phyloP scores from a whole-genome alignment of 2,329 filamentous ascomycete species.

The Scytalidium lignicola region DNA sequence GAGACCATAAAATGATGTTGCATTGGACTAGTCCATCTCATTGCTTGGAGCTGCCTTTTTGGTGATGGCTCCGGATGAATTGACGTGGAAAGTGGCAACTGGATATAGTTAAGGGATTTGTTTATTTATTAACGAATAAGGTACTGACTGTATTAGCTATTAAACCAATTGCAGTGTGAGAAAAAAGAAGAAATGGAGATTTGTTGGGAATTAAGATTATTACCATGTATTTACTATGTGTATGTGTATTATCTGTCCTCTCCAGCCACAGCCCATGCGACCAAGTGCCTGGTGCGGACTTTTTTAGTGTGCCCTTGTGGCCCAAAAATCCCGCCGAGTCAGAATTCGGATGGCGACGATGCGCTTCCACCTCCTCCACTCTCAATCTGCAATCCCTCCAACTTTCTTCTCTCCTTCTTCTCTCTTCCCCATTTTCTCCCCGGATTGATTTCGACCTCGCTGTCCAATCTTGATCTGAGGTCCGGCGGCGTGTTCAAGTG shows the following conservation, averaged over 20 bases:
- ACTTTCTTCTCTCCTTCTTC: not conserved
- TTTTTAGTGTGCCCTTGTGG: not conserved
- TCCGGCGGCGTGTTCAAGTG: too few relatives aligned
- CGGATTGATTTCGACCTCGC: slow-evolving; percentile 9
- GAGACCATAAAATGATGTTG: too few relatives aligned
- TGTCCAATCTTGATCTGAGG: slow-evolving; percentile 2
- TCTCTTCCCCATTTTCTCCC: not conserved
- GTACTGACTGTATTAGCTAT: too few relatives aligned
- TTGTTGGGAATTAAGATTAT: not conserved
- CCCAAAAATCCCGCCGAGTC: too few relatives aligned
- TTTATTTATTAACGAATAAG: too few relatives aligned
- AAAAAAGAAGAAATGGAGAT: not conserved
- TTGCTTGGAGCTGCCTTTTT: too few relatives aligned
- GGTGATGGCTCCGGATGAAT: too few relatives aligned
- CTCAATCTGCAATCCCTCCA: slow-evolving; percentile 1
- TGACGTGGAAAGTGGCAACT: too few relatives aligned
- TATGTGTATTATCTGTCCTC: not conserved
- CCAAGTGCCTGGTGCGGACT: not conserved
- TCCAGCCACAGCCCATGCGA: not conserved
- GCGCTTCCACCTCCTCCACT: slow-evolving; percentile 10
- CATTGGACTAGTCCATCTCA: too few relatives aligned
- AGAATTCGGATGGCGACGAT: not conserved
- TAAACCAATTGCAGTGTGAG: too few relatives aligned
- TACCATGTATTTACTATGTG: not conserved
- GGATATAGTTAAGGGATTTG: too few relatives aligned